A percentile compares a stretch with the other conserved stretches of the same genome.
Evolutionary conservation across 331 rosid genomes (phyloP).

Genomic region (Phaseolus coccineus): DNA sequence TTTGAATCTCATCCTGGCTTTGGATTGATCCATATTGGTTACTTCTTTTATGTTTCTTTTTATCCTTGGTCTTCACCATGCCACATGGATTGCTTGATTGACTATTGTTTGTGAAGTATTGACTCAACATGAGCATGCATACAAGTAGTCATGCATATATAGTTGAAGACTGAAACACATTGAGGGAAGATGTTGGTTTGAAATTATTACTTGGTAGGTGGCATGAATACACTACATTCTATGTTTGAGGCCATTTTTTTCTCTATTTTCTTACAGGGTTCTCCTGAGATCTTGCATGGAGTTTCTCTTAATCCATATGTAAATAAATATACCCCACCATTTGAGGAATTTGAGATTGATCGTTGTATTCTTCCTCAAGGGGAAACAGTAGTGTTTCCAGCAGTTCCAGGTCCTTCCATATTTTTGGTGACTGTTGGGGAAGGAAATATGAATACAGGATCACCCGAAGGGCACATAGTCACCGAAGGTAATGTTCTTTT

Average conservation of each 20-base stretch:
- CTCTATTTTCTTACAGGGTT: conserved; percentile 60
- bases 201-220: background rate
- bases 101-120: conserved; percentile 18
- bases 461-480: conserved; percentile 49
- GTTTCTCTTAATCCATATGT: conserved; percentile 63
- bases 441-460: conserved; percentile 62
- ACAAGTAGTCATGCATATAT: conserved; percentile 9
- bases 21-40: background rate
- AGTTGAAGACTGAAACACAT: background rate
- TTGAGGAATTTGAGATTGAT: conserved; percentile 93
- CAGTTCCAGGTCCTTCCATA: conserved; percentile 83
- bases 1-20: background rate
- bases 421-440: conserved; percentile 70
- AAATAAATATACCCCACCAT: conserved; percentile 77
- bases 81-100: background rate
- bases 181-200: background rate
- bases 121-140: conserved; percentile 24
- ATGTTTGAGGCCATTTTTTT: conserved; percentile 7
- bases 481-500: conserved; percentile 86
- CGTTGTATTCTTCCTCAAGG: conserved; percentile 70
- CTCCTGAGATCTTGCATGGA: conserved; percentile 84
- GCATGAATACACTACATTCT: background rate
- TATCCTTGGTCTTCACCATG: background rate
- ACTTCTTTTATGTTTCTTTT: conserved; percentile 7
- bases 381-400: conserved; percentile 64